Percentiles rank a stretch among this genome's conserved stretches.
Conservation (phyloP, 2,329 filamentous ascomycete species). For the Ascochyta koolunga region DNA sequence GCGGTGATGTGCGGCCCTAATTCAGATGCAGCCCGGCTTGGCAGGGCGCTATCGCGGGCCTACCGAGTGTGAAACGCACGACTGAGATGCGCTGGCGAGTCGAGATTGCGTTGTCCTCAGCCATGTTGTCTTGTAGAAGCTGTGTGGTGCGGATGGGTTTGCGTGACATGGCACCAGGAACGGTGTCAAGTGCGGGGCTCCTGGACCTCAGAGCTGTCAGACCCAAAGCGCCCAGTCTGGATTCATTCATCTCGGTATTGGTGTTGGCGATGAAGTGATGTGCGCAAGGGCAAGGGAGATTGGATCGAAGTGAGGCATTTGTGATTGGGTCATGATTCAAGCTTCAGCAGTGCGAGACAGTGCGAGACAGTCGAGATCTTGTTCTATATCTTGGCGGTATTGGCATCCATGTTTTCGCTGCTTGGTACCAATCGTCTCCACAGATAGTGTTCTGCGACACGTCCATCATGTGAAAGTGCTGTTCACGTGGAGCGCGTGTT, state of each 20-base stretch:
- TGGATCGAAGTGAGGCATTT: not conserved
- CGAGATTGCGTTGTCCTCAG: not conserved
- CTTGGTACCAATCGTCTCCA: not conserved
- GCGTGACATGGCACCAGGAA: not conserved
- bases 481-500: not conserved
- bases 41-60: slow-evolving; percentile 11
- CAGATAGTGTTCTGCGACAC: not conserved
- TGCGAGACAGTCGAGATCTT: slow-evolving; percentile 16
- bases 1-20: slow-evolving; percentile 11
- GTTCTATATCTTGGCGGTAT: slow-evolving; percentile 15
- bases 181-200: not conserved
- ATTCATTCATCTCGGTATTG: not conserved
- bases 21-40: slow-evolving; percentile 21
- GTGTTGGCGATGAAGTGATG: slow-evolving; percentile 4
- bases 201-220: not conserved
- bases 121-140: not conserved
- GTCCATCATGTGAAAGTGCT: not conserved
- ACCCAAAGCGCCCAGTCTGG: too few relatives aligned
- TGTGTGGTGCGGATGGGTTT: not conserved
- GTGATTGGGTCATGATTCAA: slow-evolving; percentile 12
- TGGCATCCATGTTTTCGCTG: not conserved
- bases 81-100: slow-evolving; percentile 15
- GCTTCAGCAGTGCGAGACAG: slow-evolving; percentile 9
- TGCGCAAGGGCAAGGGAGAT: slow-evolving; percentile 7
- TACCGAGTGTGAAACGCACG: not conserved